phyloP scores from a whole-genome alignment of 352 stramenopile genomes.

The Globisporangium okanoganense region DNA sequence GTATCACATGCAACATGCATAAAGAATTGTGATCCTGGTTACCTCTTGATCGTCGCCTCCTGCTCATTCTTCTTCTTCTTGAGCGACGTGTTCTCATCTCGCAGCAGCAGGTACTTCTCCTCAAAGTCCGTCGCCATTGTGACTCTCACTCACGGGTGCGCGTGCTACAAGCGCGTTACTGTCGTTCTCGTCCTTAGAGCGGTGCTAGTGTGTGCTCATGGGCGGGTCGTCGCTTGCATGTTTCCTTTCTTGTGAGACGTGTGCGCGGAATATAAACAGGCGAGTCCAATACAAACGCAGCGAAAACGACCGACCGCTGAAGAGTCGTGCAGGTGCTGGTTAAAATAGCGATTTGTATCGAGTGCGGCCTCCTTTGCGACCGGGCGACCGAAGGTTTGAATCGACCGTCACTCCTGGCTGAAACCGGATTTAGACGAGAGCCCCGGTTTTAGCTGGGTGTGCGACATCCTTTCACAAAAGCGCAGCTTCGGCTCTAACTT shows the following conservation, averaged over 20 bases:
- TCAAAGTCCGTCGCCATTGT: slow-evolving; percentile 66
- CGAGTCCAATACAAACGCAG: not conserved
- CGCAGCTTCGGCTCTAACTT: too few species aligned
- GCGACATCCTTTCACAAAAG: too few species aligned
- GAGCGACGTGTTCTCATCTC: slow-evolving; percentile 81
- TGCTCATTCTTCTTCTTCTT: slow-evolving; percentile 93
- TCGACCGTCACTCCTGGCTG: not conserved
- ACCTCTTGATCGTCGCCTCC: slow-evolving; percentile 87
- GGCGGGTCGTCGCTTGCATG: not conserved
- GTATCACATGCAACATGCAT: not conserved
- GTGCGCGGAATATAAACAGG: not conserved
- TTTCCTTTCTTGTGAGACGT: not conserved
- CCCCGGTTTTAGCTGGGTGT: too few species aligned
- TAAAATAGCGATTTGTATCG: not conserved
- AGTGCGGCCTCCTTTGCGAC: not conserved
- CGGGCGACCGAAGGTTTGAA: slow-evolving; percentile 5
- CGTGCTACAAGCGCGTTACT: not conserved
- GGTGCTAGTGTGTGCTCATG: not conserved
- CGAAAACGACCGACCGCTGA: slow-evolving; percentile 10
- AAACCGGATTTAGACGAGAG: too few species aligned
- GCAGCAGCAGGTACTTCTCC: slow-evolving; percentile 80
- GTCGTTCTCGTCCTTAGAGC: not conserved
- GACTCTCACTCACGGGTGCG: not conserved
- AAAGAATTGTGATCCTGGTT: not conserved
- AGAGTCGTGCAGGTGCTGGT: not conserved